Evolutionary conservation across 2,329 filamentous ascomycete genomes (phyloP), one percentile per base, ranked within the genome.

Genomic region (Talaromyces marneffei): DNA sequence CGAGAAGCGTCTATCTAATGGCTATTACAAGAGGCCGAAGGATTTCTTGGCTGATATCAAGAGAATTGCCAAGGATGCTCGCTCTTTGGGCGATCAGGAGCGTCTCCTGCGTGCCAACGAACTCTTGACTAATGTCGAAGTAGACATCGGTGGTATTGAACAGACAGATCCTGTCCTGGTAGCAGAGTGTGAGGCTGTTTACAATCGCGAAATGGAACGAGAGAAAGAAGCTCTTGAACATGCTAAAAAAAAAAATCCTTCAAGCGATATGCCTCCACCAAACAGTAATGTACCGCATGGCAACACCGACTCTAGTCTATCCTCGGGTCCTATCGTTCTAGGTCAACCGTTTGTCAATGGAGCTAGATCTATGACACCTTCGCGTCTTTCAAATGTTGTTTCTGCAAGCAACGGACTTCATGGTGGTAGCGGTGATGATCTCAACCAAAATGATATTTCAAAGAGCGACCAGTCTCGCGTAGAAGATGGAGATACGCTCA

Each of bases 1-100:
- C 58, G 94, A 99, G 77, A 92, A 96, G 72, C 87, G 94, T n/a
- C 80, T 99, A 35, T 95, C 92, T 4, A 97, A 99, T 72, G 94
- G 94, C 4, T 99, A 91, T 76, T 99, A 99, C 75, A 91, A 92
- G 67, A 86, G 92, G 10, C 91, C 92, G 0, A 88, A 88, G 68
- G 93, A 97, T 72, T 99, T 97, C 71, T 77, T 96, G 56, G 87
- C 87, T 42, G 94, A 99, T 72, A 90, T 97, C 69, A 90, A 88
- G 72, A 85, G 87, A 37, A 79, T 99, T 4, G 88, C 88, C 23
- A 93, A 91, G 72, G 94, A 99, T 76, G 87, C 92, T 10, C 90
- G 87, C 71, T 87, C 86, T 10, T 84, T 87, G 62, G 90, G 89
- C n/a, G 93, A 97, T 69, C 86, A 87, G 67, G 89, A 96, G 64